A percentile compares a stretch with the other conserved stretches of the same genome.
phyloP scores from a whole-genome alignment of 2,329 filamentous ascomycete genomes.

The Penicillium concentricum region DNA sequence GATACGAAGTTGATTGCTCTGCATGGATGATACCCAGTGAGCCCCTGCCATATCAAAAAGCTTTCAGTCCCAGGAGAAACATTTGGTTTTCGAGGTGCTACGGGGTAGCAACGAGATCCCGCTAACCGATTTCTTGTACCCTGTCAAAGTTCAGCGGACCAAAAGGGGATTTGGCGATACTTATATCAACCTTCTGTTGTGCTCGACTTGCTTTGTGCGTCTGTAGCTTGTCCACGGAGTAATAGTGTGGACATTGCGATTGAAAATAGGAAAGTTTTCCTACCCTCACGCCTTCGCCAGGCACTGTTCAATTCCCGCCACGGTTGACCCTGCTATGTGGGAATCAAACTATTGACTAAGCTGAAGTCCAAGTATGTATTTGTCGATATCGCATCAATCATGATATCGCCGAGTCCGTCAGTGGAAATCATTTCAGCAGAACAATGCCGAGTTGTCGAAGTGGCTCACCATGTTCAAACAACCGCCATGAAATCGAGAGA shows the following conservation, averaged over 20 bases:
- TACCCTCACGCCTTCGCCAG: too few species aligned
- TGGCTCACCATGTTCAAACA: too few species aligned
- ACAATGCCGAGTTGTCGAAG: too few species aligned
- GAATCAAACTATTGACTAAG: background rate
- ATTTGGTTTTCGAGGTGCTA: slow-evolving; percentile 42
- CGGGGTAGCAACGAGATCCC: slow-evolving; percentile 37
- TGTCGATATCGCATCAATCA: too few species aligned
- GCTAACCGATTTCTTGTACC: slow-evolving; percentile 27
- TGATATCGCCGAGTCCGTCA: too few species aligned
- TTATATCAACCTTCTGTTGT: slow-evolving; percentile 45
- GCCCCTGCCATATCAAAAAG: too few species aligned
- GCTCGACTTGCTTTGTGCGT: slow-evolving; percentile 44
- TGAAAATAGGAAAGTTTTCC: background rate
- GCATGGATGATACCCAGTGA: slow-evolving; percentile 37
- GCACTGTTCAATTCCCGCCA: background rate
- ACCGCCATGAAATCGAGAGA: too few species aligned
- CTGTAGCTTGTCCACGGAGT: too few species aligned
- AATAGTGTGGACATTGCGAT: background rate
- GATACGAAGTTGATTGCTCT: slow-evolving; percentile 42
- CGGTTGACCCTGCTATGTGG: background rate
- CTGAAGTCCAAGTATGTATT: background rate
- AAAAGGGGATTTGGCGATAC: slow-evolving; percentile 34
- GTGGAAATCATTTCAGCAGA: too few species aligned
- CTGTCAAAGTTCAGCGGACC: slow-evolving; percentile 31
- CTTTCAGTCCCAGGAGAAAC: too few species aligned